These are phyloP conservation scores for Novymonas esmeraldas DNA, from an alignment of 208 protist genomes.

Conservation along the genomic window DNA sequence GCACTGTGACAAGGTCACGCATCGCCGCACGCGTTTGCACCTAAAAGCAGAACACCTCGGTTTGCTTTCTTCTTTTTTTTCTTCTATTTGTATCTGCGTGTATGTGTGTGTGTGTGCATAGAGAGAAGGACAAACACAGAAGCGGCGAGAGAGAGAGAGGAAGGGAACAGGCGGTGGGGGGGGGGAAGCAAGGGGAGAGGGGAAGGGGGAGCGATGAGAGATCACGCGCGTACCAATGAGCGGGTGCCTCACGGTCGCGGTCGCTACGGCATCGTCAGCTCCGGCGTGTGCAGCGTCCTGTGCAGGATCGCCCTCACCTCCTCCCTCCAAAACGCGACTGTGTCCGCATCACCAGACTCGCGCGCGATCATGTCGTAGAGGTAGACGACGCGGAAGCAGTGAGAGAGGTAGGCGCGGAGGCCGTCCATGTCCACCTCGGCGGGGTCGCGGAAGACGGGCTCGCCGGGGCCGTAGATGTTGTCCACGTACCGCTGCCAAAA, in stretches of 20 bases:
- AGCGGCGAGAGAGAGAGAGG: not conserved
- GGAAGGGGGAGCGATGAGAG: not conserved
- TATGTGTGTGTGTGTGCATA: not conserved
- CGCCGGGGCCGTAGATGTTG: not conserved
- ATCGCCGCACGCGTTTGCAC: too few relatives aligned
- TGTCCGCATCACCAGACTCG: not conserved
- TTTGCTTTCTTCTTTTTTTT: not conserved
- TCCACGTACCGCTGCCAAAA: slow-evolving; percentile 17
- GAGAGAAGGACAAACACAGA: too few relatives aligned
- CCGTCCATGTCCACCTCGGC: slow-evolving; percentile 1
- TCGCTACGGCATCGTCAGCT: not conserved
- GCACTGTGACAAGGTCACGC: too few relatives aligned
- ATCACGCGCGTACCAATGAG: not conserved
- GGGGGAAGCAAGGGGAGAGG: not conserved
- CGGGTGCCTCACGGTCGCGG: not conserved
- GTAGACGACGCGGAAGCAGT: slow-evolving; percentile 16
- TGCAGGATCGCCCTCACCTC: not conserved
- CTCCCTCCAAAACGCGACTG: slow-evolving; percentile 1
- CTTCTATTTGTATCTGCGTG: not conserved
- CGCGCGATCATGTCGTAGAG: slow-evolving; percentile 15
- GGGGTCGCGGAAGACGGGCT: slow-evolving; percentile 1
- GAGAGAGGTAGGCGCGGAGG: slow-evolving; percentile 9
- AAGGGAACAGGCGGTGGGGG: not conserved
- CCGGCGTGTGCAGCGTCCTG: not conserved
- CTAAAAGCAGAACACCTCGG: too few relatives aligned